A percentile compares a stretch with the other conserved stretches of the same genome.
Conservation (phyloP, 768 basidiomycete species). For the Boletus fagicola region DNA sequence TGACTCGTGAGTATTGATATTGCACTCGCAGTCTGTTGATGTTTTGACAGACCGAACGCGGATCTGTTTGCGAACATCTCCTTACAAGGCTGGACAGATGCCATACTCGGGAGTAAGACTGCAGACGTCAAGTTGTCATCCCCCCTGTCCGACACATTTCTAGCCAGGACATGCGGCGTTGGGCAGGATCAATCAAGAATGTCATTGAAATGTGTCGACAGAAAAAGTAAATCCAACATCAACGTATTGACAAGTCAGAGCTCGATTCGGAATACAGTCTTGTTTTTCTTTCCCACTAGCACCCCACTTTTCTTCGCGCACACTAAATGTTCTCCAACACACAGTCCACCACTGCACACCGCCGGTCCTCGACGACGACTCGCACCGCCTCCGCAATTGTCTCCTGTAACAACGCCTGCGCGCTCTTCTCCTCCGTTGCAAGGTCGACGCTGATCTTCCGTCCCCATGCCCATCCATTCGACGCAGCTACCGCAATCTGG, state of each 20-base stretch:
- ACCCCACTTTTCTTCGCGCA: background rate
- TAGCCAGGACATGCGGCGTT: too few species aligned
- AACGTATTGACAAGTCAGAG: background rate
- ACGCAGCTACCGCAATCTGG: slow-evolving; percentile 64
- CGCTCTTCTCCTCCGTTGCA: slow-evolving; percentile 22
- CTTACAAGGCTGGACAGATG: too few species aligned
- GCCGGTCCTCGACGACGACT: slow-evolving; percentile 53
- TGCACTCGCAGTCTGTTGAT: too few species aligned
- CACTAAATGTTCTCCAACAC: slow-evolving; percentile 43
- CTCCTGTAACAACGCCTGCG: slow-evolving; percentile 28
- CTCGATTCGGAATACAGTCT: background rate
- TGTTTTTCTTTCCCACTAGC: background rate
- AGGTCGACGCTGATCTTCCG: slow-evolving; percentile 35
- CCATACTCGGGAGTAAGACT: too few species aligned
- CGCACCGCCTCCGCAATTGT: slow-evolving; percentile 49
- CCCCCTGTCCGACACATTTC: too few species aligned
- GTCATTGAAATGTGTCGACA: too few species aligned
- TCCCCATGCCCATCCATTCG: slow-evolving; percentile 66
- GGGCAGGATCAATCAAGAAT: too few species aligned
- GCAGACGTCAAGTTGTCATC: too few species aligned
- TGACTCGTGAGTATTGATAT: too few species aligned
- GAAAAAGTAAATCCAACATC: too few species aligned
- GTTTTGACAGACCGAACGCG: too few species aligned
- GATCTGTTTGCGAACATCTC: too few species aligned
- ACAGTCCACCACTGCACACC: slow-evolving; percentile 68